Conservation (phyloP, 2,329 filamentous ascomycete species). For the Venturia effusa region DNA sequence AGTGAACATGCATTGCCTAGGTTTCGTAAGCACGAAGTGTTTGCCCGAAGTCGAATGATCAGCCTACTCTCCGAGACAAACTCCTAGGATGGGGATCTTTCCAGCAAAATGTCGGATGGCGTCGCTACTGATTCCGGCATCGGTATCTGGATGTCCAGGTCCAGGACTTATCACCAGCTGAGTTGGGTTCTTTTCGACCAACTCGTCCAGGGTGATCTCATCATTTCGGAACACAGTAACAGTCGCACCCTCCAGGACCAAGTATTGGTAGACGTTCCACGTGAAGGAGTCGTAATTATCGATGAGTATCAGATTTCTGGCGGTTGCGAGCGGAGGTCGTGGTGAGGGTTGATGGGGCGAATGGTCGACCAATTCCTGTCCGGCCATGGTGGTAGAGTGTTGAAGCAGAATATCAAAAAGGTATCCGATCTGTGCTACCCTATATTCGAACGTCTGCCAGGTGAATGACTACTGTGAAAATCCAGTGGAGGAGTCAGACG, state of each 20-base stretch:
- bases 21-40: neutral
- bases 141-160: constrained; percentile 81
- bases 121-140: constrained; percentile 87
- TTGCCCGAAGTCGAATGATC: neutral
- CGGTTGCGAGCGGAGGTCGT: constrained; percentile 60
- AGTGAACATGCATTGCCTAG: constrained; percentile 86
- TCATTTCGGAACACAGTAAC: constrained; percentile 91
- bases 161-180: constrained; percentile 93
- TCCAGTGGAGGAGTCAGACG: neutral
- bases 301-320: constrained; percentile 86
- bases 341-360: constrained; percentile 77
- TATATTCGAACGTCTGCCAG: neutral
- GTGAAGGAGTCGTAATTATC: constrained; percentile 99
- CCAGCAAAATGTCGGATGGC: constrained; percentile 85
- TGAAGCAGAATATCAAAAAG: neutral
- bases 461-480: neutral
- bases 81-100: constrained; percentile 91
- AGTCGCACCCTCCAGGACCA: constrained; percentile 86
- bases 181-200: constrained; percentile 75
- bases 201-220: constrained; percentile 72
- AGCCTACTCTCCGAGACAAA: constrained; percentile 90
- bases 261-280: constrained; percentile 98
- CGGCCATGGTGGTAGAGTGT: neutral
- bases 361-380: constrained; percentile 52
- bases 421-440: neutral